Evolutionary conservation across 2,329 filamentous ascomycete species (phyloP), one percentile per base, ranked within the genome.

Genomic region (Colletotrichum sojae): DNA sequence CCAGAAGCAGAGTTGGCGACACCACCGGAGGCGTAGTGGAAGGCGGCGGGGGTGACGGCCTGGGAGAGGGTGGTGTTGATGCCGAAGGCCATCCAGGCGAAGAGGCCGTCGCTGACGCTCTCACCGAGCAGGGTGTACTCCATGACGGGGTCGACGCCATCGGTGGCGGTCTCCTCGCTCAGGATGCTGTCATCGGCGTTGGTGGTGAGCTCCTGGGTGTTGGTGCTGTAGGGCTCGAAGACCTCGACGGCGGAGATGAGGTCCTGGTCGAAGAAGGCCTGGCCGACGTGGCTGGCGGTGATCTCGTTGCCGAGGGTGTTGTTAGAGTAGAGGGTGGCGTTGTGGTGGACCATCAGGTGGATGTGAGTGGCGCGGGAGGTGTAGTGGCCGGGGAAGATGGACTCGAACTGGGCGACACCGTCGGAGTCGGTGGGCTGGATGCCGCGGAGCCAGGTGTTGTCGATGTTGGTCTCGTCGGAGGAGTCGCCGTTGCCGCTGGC

Each of bases 261-360:
- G 70, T 82, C 81, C 74, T 89, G 84, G 77, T 90, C 87, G 75
- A 89, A 88, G 82, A 88, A 91, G 68, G 89, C 77, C 76, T 91
- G 89, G n/a, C 89, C 89, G 39, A 90, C 83, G 76, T 91, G 88
- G 2, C 85, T 83, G 54, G 86, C 83, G 39, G 79, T 82, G 25
- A 84, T 81, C 67, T 83, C 84, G 57, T 27, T 79, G 20, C 60
- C 60, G 4, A 82, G 75, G 1, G 80, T 82, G 46, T 74, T 69
- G 73, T 82, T 82, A 36, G 72, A 51, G 13, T 75, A 72, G 4
- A 77, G 70, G 12, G 76, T 77, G 31, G 78, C 77, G 60, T 76
- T 72, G 63, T 70, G 70, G 73, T 79, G 78, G 31, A 76, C 75
- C 63, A 81, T 75, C 45, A 82, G 71, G 73, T 84, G 83, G 58